Evolutionary conservation across 2,329 filamentous ascomycete genomes (phyloP), one percentile per base, ranked within the genome.

Genomic region (Blastomyces parvus): DNA sequence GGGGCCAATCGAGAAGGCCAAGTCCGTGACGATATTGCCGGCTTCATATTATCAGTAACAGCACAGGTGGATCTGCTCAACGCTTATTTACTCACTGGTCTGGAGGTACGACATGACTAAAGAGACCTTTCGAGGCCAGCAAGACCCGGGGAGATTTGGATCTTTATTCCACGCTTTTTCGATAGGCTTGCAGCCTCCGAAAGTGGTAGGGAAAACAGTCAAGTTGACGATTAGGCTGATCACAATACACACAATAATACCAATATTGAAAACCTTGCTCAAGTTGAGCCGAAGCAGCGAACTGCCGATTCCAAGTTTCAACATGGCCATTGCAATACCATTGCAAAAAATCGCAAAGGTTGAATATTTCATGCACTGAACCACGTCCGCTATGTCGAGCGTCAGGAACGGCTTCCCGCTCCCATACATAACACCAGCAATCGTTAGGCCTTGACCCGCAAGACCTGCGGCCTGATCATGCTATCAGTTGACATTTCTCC

Each of bases 11-110:
- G 55, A 57, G 19, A 57, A 57, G 8, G 55, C 55, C 33, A 57
- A 40, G 33, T 57, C 55, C 11, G 55, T 57, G 55, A 40, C 55
- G 42, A 57, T 57, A 57, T 57, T 57, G 36, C 55, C 55, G 27
- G 33, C 55, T 57, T 38, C 3, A 8, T 11, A 25, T 11, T 40
- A 25, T 57, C 55, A 57, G 55, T 36, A 57, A n/a, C n/a, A 27
- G n/a, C 4, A 57, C 55, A 40, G 33, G 42, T 19, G 36, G 17
- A 57, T 40, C 11, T 14, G 40, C 11, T 57, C 19, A 7, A 25
- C 7, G 52, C 25, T 40, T 22, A 40, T 57, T 22, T 14, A 50
- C 55, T 57, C 55, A 57, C 55, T 36, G 19, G 55, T 57, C 33
- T 57, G 55, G 55, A 57, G n/a, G 19, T 57, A 57, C 4, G 55